Evolutionary conservation across 345 rosid species (phyloP).

Genomic region (Camelina sativa): DNA sequence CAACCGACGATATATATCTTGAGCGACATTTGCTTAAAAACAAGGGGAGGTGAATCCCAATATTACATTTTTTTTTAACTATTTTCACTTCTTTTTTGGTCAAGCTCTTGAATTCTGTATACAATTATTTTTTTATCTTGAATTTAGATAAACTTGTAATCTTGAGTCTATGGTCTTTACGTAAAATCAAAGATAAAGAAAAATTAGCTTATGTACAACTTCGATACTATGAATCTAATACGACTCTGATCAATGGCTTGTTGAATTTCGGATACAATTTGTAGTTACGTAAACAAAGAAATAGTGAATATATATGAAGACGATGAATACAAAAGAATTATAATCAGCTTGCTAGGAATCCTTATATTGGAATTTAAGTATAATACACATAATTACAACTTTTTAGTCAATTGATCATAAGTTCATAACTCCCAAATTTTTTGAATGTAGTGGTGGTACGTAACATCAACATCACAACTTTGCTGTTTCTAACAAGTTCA

Average conservation of each 20-base stretch:
- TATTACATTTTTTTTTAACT: not conserved
- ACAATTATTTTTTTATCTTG: not conserved
- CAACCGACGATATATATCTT: constrained; percentile 10
- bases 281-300: no score
- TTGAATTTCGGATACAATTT: no score
- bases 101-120: constrained; percentile 6
- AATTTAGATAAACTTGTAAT: not conserved
- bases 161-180: not conserved
- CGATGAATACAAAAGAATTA: no score
- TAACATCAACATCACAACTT: not conserved
- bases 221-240: constrained; percentile 7
- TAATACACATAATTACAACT: no score
- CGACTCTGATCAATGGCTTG: not conserved
- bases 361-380: no score
- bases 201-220: not conserved
- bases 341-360: no score
- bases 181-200: not conserved
- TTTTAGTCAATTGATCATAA: no score
- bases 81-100: constrained; percentile 3
- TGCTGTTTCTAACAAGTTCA: not conserved
- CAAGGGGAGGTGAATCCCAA: constrained; percentile 36
- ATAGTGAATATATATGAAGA: no score
- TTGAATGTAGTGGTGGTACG: not conserved
- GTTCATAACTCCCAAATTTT: not conserved
- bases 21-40: constrained; percentile 31